Conservation (phyloP, 805 yeast genomes). For the Priceomyces haplophilus region DNA sequence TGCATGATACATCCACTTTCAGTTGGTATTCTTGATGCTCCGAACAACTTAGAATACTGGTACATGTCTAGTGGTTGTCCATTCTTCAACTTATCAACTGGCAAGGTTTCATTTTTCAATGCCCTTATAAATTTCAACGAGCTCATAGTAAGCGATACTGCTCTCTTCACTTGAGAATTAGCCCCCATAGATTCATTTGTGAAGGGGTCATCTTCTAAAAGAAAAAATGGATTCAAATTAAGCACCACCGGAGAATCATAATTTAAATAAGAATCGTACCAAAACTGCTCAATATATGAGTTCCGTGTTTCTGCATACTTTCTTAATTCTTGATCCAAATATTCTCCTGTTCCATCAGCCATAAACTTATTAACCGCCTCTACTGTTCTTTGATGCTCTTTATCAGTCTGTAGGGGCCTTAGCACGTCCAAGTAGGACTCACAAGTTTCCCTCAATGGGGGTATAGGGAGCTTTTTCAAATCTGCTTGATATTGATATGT, state of each 20-base stretch:
- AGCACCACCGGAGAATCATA: conserved; percentile 90
- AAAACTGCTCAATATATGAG: conserved; percentile 88
- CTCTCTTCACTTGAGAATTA: conserved; percentile 67
- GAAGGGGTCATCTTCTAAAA: conserved; percentile 89
- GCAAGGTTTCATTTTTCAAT: conserved; percentile 67
- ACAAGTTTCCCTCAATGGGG: conserved; percentile 68
- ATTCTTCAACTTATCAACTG: conserved; percentile 65
- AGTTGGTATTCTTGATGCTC: conserved; percentile 84
- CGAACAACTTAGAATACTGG: conserved; percentile 83
- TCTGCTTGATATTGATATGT: conserved; percentile 54
- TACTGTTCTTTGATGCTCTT: conserved; percentile 61
- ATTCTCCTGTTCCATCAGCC: conserved; percentile 47
- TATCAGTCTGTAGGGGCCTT: conserved; percentile 76
- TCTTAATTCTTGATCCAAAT: conserved; percentile 61
- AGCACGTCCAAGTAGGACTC: conserved; percentile 61
- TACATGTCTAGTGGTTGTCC: conserved; percentile 79
- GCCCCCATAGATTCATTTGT: conserved; percentile 47
- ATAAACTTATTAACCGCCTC: conserved; percentile 58
- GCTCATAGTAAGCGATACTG: conserved; percentile 74
- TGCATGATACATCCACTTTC: conserved; percentile 79
- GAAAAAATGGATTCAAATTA: conserved; percentile 85
- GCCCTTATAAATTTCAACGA: conserved; percentile 79
- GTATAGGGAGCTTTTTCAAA: conserved; percentile 73
- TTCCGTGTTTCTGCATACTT: conserved; percentile 61
- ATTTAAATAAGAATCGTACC: conserved; percentile 87